Base-by-base conservation (phyloP, 805 yeast genomes). In the Clavispora fructus region DNA sequence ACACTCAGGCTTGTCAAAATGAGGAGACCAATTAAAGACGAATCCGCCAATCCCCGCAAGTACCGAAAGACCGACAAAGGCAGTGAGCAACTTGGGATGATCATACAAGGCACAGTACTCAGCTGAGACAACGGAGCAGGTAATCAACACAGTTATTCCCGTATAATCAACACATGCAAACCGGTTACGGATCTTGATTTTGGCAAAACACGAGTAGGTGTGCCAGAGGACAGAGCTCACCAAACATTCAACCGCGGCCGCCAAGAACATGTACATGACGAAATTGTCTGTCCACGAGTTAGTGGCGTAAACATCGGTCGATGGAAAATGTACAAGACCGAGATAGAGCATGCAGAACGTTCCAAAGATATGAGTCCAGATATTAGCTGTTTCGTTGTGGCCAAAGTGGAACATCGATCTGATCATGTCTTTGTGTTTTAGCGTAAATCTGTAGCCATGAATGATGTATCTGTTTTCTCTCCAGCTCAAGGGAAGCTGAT, bases 141-240 rank as follows among this genome's bases (percentile, higher is more conserved):
- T 85, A 56, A 92, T 91, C 53, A 94, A 70, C 12, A 90, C 77
- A 0, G 97, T 89, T 54, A 92, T 92, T 2, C 99, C 99, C 7
- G 95, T 85, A 65, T 92, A 92, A 68, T 92, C 99, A 38, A 91
- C 81, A 64, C 99, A 94, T 0, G 97, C 97, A 67, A 87, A 88
- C 44, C 80, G 78, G 53, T 82, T 75, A 61, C 96, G 77, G 51
- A 81, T 62, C 17, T 70, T 58, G 39, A 85, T 64, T 42, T 76
- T 75, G 14, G 92, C 80, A 52, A 89, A 86, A 50, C 89, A 83
- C 48, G 85, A 80, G 65, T 89, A 91, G 4, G 97, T 87, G 65
- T 92, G 99, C 97, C 97, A 92, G 37, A 84, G 67, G 2, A 83
- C 80, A 1, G 97, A 89, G 39, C 92, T 85, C 7, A 80, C 48